phyloP scores from a whole-genome alignment of 345 rosid species.

The Salix koriyanagi region DNA sequence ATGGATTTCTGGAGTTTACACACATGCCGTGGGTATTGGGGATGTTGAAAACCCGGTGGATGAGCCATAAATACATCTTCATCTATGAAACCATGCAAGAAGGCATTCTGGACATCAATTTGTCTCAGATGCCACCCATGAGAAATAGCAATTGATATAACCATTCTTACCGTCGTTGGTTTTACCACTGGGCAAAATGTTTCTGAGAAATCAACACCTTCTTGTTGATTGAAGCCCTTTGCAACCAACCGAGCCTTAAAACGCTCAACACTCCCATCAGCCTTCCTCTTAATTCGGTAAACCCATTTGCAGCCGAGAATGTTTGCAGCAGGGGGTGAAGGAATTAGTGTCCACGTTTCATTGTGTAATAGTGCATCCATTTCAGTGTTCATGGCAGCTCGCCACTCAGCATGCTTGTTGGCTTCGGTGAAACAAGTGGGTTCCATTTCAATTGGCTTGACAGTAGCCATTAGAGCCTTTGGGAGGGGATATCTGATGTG shows the following conservation, averaged over 20 bases:
- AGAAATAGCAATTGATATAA: accelerated
- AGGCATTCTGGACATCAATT: not conserved
- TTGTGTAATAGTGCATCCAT: not conserved
- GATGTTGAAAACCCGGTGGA: not conserved
- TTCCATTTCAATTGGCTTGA: too few relatives aligned
- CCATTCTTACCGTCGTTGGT: not conserved
- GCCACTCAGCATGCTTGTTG: too few relatives aligned
- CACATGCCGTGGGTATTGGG: not conserved
- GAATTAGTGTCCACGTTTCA: not conserved
- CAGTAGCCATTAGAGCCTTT: too few relatives aligned
- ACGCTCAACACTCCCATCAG: accelerated
- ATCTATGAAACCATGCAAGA: not conserved
- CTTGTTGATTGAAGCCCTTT: not conserved
- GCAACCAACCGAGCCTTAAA: not conserved
- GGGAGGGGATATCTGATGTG: too few relatives aligned
- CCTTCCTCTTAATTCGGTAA: too few relatives aligned
- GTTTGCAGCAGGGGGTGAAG: not conserved
- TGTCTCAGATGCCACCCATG: not conserved
- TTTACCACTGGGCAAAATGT: not conserved
- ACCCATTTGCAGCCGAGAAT: not conserved
- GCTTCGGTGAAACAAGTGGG: too few relatives aligned
- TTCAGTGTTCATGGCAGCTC: too few relatives aligned
- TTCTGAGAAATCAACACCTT: not conserved
- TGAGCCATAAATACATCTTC: not conserved
- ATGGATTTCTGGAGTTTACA: not conserved